Conservation (phyloP, 805 yeast species). For the Spathaspora hagerdaliae region DNA sequence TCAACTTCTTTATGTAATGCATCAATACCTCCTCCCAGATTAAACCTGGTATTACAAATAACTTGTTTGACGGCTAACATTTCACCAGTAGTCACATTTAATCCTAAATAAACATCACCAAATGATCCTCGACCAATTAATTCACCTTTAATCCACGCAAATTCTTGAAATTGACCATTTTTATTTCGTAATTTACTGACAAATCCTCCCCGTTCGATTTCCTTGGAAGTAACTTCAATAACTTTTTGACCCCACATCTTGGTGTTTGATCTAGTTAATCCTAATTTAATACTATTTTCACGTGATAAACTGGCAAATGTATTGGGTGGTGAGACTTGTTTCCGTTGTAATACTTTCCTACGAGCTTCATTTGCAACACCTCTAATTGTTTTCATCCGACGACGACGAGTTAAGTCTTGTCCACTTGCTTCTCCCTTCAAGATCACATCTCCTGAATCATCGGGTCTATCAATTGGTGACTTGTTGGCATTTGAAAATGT, state of each 20-base stretch:
- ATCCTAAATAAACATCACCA: constrained; percentile 87
- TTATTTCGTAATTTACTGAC: constrained; percentile 60
- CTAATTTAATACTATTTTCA: constrained; percentile 5
- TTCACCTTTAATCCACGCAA: constrained; percentile 98
- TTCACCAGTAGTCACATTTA: constrained; percentile 95
- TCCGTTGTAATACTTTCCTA: constrained; percentile 28
- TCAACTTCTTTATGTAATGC: constrained; percentile 89
- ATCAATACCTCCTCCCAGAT: constrained; percentile 58
- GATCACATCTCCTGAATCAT: background rate
- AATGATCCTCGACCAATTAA: constrained; percentile 94
- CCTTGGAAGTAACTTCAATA: constrained; percentile 80
- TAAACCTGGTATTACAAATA: constrained; percentile 35
- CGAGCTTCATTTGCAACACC: constrained; percentile 89
- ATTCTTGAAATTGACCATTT: constrained; percentile 69
- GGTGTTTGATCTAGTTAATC: constrained; percentile 69
- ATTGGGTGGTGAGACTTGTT: constrained; percentile 9
- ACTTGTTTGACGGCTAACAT: constrained; percentile 99
- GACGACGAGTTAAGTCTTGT: constrained; percentile 6
- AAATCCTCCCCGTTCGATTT: constrained; percentile 58
- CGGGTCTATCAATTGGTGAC: constrained; percentile 26
- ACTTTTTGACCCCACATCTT: constrained; percentile 97
- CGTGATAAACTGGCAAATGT: constrained; percentile 4
- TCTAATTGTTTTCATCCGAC: constrained; percentile 86
- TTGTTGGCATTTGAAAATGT: constrained; percentile 42
- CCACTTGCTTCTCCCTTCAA: background rate